Percentiles rank a stretch among this genome's conserved stretches.
phyloP scores from a whole-genome alignment of 805 yeast species.

The Lipomyces mesembrius region DNA sequence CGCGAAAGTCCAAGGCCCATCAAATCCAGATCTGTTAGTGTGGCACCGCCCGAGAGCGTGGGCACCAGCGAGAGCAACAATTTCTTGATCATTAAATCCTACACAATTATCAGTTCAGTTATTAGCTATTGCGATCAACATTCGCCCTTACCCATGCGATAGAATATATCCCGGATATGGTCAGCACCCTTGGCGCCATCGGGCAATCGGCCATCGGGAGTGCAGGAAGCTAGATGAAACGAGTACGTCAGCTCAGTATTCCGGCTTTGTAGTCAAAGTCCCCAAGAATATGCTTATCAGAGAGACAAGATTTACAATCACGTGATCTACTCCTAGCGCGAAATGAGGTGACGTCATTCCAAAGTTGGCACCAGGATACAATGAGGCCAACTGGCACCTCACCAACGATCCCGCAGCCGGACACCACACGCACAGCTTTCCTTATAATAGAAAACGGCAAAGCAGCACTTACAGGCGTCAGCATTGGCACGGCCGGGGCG shows the following conservation, averaged over 20 bases:
- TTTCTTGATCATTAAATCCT: slow-evolving; percentile 65
- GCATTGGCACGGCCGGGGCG: slow-evolving; percentile 69
- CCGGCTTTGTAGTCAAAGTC: neutral
- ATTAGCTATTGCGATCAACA: neutral
- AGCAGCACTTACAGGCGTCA: slow-evolving; percentile 38
- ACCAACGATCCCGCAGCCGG: neutral
- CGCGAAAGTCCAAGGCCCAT: slow-evolving; percentile 87
- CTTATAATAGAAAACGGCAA: slow-evolving; percentile 44
- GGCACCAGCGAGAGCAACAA: slow-evolving; percentile 66
- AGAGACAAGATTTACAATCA: neutral
- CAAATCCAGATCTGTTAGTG: slow-evolving; percentile 70
- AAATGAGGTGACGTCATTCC: neutral
- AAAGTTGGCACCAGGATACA: neutral
- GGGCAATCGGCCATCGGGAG: slow-evolving; percentile 68
- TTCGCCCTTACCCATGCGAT: slow-evolving; percentile 49
- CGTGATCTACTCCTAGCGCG: neutral
- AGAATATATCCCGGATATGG: slow-evolving; percentile 60
- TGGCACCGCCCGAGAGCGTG: slow-evolving; percentile 69
- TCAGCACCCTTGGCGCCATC: slow-evolving; percentile 59
- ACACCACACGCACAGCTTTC: neutral
- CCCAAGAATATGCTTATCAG: neutral
- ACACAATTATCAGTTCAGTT: neutral
- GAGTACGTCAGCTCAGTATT: neutral
- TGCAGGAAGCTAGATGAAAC: slow-evolving; percentile 46
- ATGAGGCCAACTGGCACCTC: neutral